A percentile compares a stretch with the other conserved stretches of the same genome.
Evolutionary conservation across 106 monocot species (phyloP).

Genomic region (Alisma plantagoaquatica): DNA sequence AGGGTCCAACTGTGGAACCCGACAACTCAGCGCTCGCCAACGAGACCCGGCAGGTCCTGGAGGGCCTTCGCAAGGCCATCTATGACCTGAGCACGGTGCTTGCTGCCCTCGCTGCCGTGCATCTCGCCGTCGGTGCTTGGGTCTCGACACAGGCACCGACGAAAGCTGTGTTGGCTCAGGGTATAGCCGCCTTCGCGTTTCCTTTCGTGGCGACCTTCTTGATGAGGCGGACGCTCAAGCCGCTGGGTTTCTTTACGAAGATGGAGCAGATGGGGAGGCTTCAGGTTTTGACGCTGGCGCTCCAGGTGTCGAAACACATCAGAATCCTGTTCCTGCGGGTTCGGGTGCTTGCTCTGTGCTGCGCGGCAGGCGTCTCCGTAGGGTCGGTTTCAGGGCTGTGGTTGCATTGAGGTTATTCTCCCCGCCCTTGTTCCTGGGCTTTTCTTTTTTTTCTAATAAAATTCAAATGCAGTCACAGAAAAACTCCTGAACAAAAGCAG

Average conservation of each 20-base stretch:
- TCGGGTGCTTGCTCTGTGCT: slow-evolving; percentile 36
- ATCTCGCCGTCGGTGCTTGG: slow-evolving; percentile 77
- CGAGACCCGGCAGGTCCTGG: slow-evolving; percentile 71
- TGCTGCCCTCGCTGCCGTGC: slow-evolving; percentile 56
- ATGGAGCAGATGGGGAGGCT: slow-evolving; percentile 91
- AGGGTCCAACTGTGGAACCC: slow-evolving; percentile 85
- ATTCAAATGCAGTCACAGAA: no score
- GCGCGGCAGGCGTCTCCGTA: slow-evolving; percentile 36
- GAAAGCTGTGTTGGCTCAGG: slow-evolving; percentile 37
- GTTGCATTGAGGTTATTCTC: slow-evolving; percentile 19
- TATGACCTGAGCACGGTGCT: slow-evolving; percentile 55
- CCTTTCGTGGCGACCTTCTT: slow-evolving; percentile 63
- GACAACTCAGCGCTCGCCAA: slow-evolving; percentile 79
- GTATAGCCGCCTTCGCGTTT: slow-evolving; percentile 59
- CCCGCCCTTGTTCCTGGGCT: no score
- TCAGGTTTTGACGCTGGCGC: slow-evolving; percentile 70
- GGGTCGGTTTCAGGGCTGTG: slow-evolving; percentile 32
- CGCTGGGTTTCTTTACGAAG: slow-evolving; percentile 70
- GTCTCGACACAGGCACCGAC: slow-evolving; percentile 27
- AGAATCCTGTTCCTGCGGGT: slow-evolving; percentile 44
- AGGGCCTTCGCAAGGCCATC: slow-evolving; percentile 39
- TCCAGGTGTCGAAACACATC: slow-evolving; percentile 62
- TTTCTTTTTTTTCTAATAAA: no score
- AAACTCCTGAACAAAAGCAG: no score
- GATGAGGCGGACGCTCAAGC: slow-evolving; percentile 60